Base-by-base conservation (phyloP, 345 rosid genomes). In the Turritis glabra region DNA sequence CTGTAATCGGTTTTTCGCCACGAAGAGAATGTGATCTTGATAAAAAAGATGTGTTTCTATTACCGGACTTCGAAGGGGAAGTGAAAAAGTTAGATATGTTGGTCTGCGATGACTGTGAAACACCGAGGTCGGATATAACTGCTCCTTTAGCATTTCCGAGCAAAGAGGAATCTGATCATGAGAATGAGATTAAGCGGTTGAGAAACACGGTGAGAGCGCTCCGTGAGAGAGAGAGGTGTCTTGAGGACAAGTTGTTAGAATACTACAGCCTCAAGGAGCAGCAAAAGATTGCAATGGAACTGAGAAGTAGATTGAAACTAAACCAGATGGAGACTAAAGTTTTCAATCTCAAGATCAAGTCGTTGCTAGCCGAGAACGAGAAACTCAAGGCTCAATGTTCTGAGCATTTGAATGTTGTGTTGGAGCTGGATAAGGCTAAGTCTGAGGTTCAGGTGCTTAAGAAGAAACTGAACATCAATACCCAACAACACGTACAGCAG, bases 261-360 rank as follows among this genome's bases (percentile, higher is more conserved):
- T 95, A 83, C 59, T 91, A 95, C 59, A 96, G 96, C 26, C 90
- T 87, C 15, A 92, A 90, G 74, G 97, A 91, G 75, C 95, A 90
- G 73, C 92, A 90, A 80, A 63, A 88, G 8, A 81, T 86, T 18
- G 86, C 84, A 7, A 75, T 81, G 81, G 99, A 95, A 81, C 88
- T 95, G 32, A 85, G 91, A 57, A 95, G 91, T 81, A 87, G 89
- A 27, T 60, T 95, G 77, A 92, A 89, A 80, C 71, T 88, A 56
- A 90, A 83, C 61, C 85, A 81, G 52, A 79, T 87, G 88, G 97
- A 95, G 82, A 84, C 87, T 52, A 87, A 84, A 81, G 85, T 90
- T 58, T 82, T 90, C 54, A 75, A 73, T 22, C 79, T 85, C 9
- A 95, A 89, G 83, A 95, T 95, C 5, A 88, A 92, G 67, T 83